Conservation (phyloP, 176 grass and related monocot species). For the Oryza rufipogon region DNA sequence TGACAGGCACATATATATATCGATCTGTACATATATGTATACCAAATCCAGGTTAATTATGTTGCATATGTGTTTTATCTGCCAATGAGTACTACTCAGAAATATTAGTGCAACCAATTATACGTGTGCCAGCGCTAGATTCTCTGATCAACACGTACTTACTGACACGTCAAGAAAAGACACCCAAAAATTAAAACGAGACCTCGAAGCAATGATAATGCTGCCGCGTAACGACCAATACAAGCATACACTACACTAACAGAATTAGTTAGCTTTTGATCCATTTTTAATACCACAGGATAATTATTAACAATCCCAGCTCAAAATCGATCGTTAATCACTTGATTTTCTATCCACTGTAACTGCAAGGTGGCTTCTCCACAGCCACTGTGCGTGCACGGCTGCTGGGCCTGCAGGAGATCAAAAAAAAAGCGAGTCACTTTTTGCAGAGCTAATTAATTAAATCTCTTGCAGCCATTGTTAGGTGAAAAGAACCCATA, state of each 20-base stretch:
- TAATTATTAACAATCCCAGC: not conserved
- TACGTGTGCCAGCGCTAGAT: constrained; percentile 1
- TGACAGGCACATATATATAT: constrained; percentile 14
- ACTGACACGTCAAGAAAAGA: not conserved
- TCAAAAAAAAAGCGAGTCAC: not conserved
- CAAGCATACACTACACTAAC: not conserved
- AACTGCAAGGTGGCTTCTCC: constrained; percentile 13
- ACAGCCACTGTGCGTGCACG: constrained; percentile 4
- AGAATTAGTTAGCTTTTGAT: not conserved
- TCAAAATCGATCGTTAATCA: not conserved
- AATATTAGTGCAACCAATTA: constrained; percentile 3
- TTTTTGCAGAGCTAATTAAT: not conserved
- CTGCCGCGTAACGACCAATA: not conserved
- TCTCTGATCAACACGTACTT: not conserved
- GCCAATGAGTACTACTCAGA: not conserved
- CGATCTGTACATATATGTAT: not conserved
- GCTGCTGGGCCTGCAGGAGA: not conserved
- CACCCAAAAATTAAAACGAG: constrained; percentile 5
- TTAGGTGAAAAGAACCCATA: constrained; percentile 37
- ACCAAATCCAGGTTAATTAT: not conserved
- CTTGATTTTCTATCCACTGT: not conserved
- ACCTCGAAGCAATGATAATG: not conserved
- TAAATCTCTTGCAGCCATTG: not conserved
- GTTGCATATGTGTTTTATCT: not conserved
- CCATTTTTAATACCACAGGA: not conserved